phyloP scores from a whole-genome alignment of 1,284 basidiomycete genomes.

The Fomitopsis schrenkii region DNA sequence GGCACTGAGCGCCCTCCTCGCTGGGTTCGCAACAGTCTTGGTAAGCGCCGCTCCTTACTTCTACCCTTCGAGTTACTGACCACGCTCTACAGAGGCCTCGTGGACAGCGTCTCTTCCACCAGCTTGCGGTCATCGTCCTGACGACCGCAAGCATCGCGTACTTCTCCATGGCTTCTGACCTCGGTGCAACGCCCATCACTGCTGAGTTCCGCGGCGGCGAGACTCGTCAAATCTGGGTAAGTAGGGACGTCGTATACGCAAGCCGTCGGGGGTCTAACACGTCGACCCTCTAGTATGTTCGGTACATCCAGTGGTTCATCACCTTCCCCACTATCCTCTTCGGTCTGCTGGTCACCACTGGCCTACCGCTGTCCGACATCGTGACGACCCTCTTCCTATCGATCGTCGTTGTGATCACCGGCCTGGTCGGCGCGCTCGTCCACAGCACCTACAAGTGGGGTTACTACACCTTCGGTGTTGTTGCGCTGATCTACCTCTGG shows the following conservation, averaged over 20 bases:
- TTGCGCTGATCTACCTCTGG: conserved; percentile 41
- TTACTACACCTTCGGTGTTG: conserved; percentile 38
- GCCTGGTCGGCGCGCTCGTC: conserved; percentile 44
- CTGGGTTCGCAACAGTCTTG: conserved; percentile 10
- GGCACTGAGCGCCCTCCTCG: conserved; percentile 8
- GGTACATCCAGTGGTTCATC: conserved; percentile 52
- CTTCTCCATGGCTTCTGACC: conserved; percentile 23
- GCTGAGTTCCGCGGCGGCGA: conserved; percentile 18
- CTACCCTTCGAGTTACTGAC: neutral
- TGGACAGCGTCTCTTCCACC: conserved; percentile 20
- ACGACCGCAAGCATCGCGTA: conserved; percentile 16
- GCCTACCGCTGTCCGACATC: conserved; percentile 44
- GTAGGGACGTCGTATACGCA: neutral
- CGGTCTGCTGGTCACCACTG: conserved; percentile 43
- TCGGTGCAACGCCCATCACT: conserved; percentile 17
- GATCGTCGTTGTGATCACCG: conserved; percentile 41
- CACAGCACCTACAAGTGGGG: conserved; percentile 45
- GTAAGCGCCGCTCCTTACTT: conserved; percentile 1
- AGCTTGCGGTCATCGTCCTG: conserved; percentile 18
- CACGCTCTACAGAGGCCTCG: conserved; percentile 13
- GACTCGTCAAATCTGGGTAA: conserved; percentile 21
- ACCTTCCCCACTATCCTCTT: conserved; percentile 51
- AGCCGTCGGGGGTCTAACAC: neutral
- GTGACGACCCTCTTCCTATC: conserved; percentile 47
- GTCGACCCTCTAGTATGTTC: conserved; percentile 26